Percentiles rank a stretch among this genome's conserved stretches.
These are phyloP conservation scores for Microsporum audouinii DNA, from an alignment of 2,329 filamentous ascomycete species.

Conservation along the genomic window DNA sequence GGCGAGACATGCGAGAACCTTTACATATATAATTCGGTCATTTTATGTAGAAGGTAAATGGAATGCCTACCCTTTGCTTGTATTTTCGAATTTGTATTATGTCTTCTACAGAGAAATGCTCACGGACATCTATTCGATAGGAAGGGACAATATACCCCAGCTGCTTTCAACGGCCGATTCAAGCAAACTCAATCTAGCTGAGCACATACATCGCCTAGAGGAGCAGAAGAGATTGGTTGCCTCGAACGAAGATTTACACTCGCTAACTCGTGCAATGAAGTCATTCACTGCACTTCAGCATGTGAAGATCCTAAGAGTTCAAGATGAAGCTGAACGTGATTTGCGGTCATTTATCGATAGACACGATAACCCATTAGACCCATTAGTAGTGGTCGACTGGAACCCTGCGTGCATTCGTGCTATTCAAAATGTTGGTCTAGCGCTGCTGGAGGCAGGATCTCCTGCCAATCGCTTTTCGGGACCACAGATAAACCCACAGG, in stretches of 20 bases:
- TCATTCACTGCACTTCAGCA: constrained; percentile 52
- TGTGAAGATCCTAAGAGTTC: constrained; percentile 52
- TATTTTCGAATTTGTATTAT: not conserved
- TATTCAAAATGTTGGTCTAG: constrained; percentile 46
- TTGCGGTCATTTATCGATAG: constrained; percentile 43
- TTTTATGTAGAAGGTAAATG: constrained; percentile 40
- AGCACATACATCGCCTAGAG: constrained; percentile 24
- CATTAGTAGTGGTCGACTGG: constrained; percentile 47
- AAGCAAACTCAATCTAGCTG: constrained; percentile 12
- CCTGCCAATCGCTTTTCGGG: constrained; percentile 50
- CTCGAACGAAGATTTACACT: constrained; percentile 40
- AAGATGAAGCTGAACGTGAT: constrained; percentile 47
- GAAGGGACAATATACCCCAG: constrained; percentile 13
- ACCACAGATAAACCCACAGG: constrained; percentile 51
- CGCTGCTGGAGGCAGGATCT: constrained; percentile 46
- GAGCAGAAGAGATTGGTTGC: constrained; percentile 38
- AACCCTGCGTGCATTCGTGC: constrained; percentile 52
- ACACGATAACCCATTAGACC: constrained; percentile 34
- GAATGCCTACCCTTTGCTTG: constrained; percentile 6
- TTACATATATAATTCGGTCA: constrained; percentile 45
- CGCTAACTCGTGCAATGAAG: constrained; percentile 44
- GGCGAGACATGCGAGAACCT: constrained; percentile 41
- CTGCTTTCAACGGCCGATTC: constrained; percentile 14
- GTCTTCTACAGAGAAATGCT: not conserved
- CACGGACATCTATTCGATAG: constrained; percentile 5